Percentiles rank a stretch among this genome's conserved stretches.
Conservation (phyloP, 768 basidiomycete genomes). For the Brasilioporus rufonigricans region DNA sequence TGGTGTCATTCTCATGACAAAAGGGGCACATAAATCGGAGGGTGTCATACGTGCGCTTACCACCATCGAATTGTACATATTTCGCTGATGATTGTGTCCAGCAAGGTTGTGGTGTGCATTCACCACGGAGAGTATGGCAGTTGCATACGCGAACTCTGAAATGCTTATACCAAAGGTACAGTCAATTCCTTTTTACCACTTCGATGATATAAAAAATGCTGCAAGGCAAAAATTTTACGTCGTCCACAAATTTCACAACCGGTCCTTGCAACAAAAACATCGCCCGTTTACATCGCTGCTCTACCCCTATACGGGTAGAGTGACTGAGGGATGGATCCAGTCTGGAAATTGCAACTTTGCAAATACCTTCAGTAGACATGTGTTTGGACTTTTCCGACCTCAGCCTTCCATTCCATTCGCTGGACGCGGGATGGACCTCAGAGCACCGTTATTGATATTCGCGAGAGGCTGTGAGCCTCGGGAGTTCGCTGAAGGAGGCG, state of each 20-base stretch:
- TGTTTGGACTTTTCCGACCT: background rate
- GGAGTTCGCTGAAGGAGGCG: conserved; percentile 27
- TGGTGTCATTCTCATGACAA: conserved; percentile 63
- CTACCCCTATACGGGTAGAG: conserved; percentile 36
- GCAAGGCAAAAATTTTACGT: conserved; percentile 36
- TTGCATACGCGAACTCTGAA: conserved; percentile 61
- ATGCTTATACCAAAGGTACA: conserved; percentile 58
- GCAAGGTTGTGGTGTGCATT: conserved; percentile 82
- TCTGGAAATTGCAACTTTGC: background rate
- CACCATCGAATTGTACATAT: background rate
- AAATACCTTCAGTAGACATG: background rate
- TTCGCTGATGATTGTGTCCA: conserved; percentile 21
- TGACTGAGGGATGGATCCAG: background rate
- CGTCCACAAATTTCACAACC: conserved; percentile 18
- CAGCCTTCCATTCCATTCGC: conserved; percentile 19
- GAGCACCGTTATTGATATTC: conserved; percentile 33
- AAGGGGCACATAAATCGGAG: conserved; percentile 35
- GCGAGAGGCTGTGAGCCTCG: conserved; percentile 33
- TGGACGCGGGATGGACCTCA: conserved; percentile 17
- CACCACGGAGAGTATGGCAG: conserved; percentile 79
- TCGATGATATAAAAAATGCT: background rate
- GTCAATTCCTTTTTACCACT: background rate
- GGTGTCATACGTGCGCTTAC: conserved; percentile 26
- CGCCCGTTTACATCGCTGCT: conserved; percentile 57
- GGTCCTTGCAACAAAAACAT: conserved; percentile 19